Evolutionary conservation across 2,329 filamentous ascomycete species (phyloP).

Genomic region (Ophiostoma ips): DNA sequence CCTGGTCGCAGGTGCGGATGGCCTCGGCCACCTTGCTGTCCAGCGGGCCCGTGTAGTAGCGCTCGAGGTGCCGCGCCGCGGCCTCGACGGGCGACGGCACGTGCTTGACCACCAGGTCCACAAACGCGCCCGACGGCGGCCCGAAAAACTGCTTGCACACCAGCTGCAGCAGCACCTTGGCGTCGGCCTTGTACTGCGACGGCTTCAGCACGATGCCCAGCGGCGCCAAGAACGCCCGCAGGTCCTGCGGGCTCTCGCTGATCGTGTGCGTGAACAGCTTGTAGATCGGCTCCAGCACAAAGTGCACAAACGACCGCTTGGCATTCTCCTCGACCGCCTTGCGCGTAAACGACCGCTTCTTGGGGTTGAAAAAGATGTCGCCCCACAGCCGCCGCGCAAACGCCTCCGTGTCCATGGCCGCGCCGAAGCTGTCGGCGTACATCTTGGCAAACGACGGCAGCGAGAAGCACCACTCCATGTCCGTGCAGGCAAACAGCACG

Average conservation of each 20-base stretch:
- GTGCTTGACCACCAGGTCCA: conserved; percentile 88
- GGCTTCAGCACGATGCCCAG: conserved; percentile 82
- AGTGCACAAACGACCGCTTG: conserved; percentile 82
- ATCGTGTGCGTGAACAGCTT: conserved; percentile 94
- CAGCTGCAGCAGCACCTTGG: conserved; percentile 72
- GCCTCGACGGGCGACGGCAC: conserved; percentile 76
- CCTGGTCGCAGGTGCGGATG: conserved; percentile 72
- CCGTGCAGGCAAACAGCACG: conserved; percentile 88
- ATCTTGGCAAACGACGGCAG: conserved; percentile 88
- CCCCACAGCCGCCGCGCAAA: conserved; percentile 86
- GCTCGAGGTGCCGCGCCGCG: conserved; percentile 61
- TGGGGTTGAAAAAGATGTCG: conserved; percentile 90
- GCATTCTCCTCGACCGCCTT: conserved; percentile 70
- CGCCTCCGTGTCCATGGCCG: conserved; percentile 65
- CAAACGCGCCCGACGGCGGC: conserved; percentile 63
- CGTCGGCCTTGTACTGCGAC: conserved; percentile 80
- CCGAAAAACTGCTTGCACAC: conserved; percentile 96
- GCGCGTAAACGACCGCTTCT: conserved; percentile 78
- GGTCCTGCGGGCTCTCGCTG: conserved; percentile 72
- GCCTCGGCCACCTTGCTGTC: conserved; percentile 68
- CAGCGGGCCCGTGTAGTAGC: conserved; percentile 81
- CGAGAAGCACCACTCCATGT: conserved; percentile 95
- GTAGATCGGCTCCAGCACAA: conserved; percentile 92
- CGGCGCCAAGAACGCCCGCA: conserved; percentile 63
- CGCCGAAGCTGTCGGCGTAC: conserved; percentile 81